These are phyloP conservation scores for Hippophae tibetana DNA, from an alignment of 306 rosid genomes.

Conservation along the genomic window DNA sequence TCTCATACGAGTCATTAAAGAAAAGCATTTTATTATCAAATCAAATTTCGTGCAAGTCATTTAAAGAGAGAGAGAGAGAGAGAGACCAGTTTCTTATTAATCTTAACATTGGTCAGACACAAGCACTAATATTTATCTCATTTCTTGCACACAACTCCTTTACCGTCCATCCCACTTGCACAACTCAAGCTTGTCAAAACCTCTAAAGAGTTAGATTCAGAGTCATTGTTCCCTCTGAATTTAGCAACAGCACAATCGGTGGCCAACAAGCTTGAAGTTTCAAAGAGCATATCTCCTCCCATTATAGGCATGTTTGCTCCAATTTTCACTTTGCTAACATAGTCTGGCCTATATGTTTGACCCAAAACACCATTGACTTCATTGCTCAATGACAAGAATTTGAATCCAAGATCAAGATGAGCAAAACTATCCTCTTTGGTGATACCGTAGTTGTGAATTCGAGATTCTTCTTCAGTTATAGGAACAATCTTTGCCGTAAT, in stretches of 20 bases:
- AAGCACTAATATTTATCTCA: neutral
- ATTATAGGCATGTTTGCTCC: conserved; percentile 46
- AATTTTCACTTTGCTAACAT: conserved; percentile 34
- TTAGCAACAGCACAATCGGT: conserved; percentile 45
- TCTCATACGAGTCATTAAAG: too few relatives aligned
- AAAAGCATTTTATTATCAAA: too few relatives aligned
- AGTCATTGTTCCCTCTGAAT: conserved; percentile 15
- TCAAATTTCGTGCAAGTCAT: too few relatives aligned
- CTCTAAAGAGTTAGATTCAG: conserved; percentile 7
- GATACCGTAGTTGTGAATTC: conserved; percentile 47
- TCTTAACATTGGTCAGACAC: neutral
- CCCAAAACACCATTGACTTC: conserved; percentile 54
- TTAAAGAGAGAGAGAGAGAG: too few relatives aligned
- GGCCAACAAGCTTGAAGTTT: conserved; percentile 34
- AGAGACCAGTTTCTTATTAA: too few relatives aligned
- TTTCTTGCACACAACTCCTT: conserved; percentile 46
- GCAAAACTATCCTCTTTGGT: conserved; percentile 46
- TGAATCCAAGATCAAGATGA: conserved; percentile 57
- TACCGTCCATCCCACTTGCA: conserved; percentile 30
- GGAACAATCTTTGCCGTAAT: conserved; percentile 50
- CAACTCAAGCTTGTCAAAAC: conserved; percentile 31
- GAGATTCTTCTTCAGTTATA: conserved; percentile 44
- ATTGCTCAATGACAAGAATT: conserved; percentile 36
- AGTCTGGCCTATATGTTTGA: conserved; percentile 42
- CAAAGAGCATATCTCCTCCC: conserved; percentile 42